Base-by-base conservation (phyloP, 176 grass and related monocot genomes). In the Oryza brachyantha region DNA sequence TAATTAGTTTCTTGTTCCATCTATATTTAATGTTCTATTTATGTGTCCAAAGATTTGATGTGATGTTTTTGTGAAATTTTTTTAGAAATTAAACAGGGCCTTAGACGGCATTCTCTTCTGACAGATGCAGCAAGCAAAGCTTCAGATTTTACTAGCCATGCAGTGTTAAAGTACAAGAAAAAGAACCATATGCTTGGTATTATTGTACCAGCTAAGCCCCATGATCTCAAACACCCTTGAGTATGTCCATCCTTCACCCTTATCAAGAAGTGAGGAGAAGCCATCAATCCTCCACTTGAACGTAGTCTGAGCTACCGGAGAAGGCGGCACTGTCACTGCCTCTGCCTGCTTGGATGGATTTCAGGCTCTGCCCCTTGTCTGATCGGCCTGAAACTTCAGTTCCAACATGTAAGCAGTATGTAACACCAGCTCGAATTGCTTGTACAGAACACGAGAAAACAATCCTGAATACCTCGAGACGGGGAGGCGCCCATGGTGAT, bases 261-360 rank as follows among this genome's bases (percentile, higher is more conserved):
- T 81, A 5, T 72, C 85, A 45, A 87, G 73, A 42, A 87, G 57
- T 2, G 79, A 77, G 25, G 43, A 76, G 74, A 87, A 87, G 0
- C 85, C 85, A 87, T 87, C 66, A 11, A 83, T 87, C 73, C 34
- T 87, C 85, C 79, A 87, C 29, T 83, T 87, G 28, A 77, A 77
- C n/a, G 66, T 82, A 5, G 10, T 68, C 36, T 58, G 21, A 11
- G 28, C 41, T 16, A 34, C 35, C 3, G 54, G 11, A 41, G 45
- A 41, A 42, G 80, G 32, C 54, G 35, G 35, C 66, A 28, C 66
- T 38, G 35, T 25, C 66, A 28, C 66, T 16, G 22, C 11, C 24
- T 13, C 29, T 64, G 41, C 10, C 36, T 64, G 26, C 68, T 78
- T 71, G 40, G 42, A 78, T 64, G n/a, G n/a, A n/a, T n/a, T 60